Conservation (phyloP, 139 green algal species). For the Choricystis sp. region DNA sequence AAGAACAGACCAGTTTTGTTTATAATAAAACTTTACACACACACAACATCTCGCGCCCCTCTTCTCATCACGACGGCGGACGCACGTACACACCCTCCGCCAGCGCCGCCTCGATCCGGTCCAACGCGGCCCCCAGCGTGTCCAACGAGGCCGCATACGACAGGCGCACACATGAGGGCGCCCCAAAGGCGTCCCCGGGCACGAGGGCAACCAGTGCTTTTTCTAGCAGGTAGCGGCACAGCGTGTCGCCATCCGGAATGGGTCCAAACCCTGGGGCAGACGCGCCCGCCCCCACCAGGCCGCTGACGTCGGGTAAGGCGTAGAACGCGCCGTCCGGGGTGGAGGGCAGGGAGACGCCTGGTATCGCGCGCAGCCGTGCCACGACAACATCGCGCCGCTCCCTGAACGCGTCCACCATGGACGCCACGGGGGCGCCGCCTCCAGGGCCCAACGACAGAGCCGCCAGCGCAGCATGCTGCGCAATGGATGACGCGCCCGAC, state of each 20-base stretch:
- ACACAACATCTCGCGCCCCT: too few relatives aligned
- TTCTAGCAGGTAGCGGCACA: conserved; percentile 55
- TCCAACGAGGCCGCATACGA: conserved; percentile 80
- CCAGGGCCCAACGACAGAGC: conserved; percentile 60
- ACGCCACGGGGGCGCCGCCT: conserved; percentile 48
- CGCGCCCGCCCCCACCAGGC: conserved; percentile 50
- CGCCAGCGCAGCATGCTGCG: conserved; percentile 76
- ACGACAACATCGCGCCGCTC: conserved; percentile 54
- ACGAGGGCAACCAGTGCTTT: conserved; percentile 73
- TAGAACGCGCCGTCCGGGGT: conserved; percentile 83
- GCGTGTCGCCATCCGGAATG: conserved; percentile 59
- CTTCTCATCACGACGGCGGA: too few relatives aligned
- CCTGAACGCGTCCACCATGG: conserved; percentile 76
- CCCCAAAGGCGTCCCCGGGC: conserved; percentile 87
- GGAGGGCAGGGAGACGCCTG: conserved; percentile 44
- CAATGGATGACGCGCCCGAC: conserved; percentile 52
- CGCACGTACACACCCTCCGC: conserved; percentile 16
- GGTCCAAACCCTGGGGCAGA: conserved; percentile 46
- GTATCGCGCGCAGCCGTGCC: conserved; percentile 44
- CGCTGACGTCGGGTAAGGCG: conserved; percentile 69
- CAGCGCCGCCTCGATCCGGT: conserved; percentile 53
- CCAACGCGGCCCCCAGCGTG: conserved; percentile 55
- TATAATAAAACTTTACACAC: too few relatives aligned
- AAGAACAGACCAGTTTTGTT: too few relatives aligned
- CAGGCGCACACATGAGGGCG: conserved; percentile 70